Percentiles rank a stretch among this genome's conserved stretches.
phyloP scores from a whole-genome alignment of 2,329 filamentous ascomycete genomes.

The Colletotrichum trifolii region DNA sequence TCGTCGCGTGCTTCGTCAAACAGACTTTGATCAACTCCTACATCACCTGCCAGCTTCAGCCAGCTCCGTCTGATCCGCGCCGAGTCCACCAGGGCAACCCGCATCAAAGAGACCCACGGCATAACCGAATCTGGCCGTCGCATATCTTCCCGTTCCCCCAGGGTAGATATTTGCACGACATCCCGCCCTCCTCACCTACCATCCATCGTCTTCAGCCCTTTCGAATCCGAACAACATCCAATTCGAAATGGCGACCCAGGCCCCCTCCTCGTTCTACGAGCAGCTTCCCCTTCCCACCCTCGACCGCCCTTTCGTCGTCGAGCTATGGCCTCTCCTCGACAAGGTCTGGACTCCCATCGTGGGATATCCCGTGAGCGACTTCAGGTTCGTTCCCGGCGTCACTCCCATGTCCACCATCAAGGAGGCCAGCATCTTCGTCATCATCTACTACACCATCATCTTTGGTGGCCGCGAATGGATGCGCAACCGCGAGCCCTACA shows the following conservation, averaged over 20 bases:
- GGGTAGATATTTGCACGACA: conserved; percentile 17
- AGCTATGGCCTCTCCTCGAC: conserved; percentile 94
- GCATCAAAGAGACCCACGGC: conserved; percentile 32
- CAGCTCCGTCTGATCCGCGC: conserved; percentile 39
- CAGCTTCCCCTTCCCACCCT: conserved; percentile 79
- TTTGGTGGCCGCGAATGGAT: conserved; percentile 93
- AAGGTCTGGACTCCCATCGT: conserved; percentile 80
- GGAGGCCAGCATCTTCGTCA: conserved; percentile 82
- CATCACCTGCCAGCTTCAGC: conserved; percentile 3
- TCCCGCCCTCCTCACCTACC: conserved; percentile 2
- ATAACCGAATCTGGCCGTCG: conserved; percentile 21
- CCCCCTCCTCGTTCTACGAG: conserved; percentile 61
- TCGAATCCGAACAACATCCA: conserved; percentile 23
- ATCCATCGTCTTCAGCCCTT: conserved; percentile 2
- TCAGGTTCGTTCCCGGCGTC: conserved; percentile 82
- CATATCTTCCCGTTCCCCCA: conserved; percentile 9
- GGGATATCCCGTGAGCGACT: conserved; percentile 88
- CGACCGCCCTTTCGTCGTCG: conserved; percentile 90
- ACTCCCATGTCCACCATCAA: conserved; percentile 93
- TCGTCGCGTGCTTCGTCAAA: conserved; percentile 32
- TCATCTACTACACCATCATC: conserved; percentile 92
- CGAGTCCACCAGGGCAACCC: conserved; percentile 36
- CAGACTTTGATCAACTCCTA: conserved; percentile 3
- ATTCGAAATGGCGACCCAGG: conserved; percentile 49
- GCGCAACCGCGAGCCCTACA: conserved; percentile 85